Base-by-base conservation (phyloP, 768 basidiomycete species). In the Lactarius pseudohatsudake region DNA sequence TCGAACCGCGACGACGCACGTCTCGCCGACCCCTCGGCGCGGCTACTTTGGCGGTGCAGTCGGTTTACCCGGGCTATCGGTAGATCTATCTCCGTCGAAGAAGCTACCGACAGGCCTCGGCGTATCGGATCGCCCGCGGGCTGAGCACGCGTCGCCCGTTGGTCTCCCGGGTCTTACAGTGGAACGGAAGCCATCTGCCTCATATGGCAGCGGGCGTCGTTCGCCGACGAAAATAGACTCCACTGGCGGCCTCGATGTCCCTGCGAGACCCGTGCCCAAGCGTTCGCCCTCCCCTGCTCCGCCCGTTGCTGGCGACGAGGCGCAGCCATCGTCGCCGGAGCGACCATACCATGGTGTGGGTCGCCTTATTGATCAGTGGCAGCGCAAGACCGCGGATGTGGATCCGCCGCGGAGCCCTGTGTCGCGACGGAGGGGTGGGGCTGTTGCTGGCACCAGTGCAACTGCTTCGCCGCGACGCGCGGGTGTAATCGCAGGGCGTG, bases 301-400 rank as follows among this genome's bases (percentile, higher is more conserved):
- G 13, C 41, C 62, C 8, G 56, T 32, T 32, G 30, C 47, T 43
- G 26, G 45, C 9, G 72, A 71, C n/a, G 75, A 77, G 16, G 58
- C 64, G 26, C 81, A 82, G 16, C 81, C 89, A 16, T 79, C 89
- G 6, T 88, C 90, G 10, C 89, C 90, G 9, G 92, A 94, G 73
- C 81, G 82, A 62, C 88, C 90, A 38, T 94, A 88, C 75, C 87
- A 86, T 72, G 92, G 92, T 43, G 92, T 94, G 54, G 88, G 91
- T 34, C 90, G 83, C 77, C 80, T 94, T 41, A 94, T 94, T 69
- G 90, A 92, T 73, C 86, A 93, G 73, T 94, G 92, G 92, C 91
- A 94, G 75, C 86, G 85, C 65, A 93, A 89, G 77, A 85, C 88
- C 41, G 86, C 83, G 20, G 89, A 88, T 69, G 77, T 78, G 22